These are phyloP conservation scores for Neoarthrinium moseri DNA, from an alignment of 2,329 filamentous ascomycete genomes.

Conservation along the genomic window DNA sequence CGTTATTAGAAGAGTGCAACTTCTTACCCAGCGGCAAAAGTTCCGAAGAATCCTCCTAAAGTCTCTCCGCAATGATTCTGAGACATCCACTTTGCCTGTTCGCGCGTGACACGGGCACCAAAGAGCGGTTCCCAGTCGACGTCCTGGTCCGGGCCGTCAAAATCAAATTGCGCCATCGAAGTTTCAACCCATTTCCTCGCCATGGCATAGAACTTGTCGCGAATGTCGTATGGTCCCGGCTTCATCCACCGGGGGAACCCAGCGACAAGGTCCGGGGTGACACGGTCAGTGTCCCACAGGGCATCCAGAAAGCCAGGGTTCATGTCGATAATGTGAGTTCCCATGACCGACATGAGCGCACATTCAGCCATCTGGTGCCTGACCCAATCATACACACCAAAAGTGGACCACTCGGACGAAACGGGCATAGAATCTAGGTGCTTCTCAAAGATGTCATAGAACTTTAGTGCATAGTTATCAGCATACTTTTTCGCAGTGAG, in stretches of 20 bases:
- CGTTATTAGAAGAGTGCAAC: too few relatives aligned
- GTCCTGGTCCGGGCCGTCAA: slow-evolving; percentile 12
- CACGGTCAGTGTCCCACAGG: slow-evolving; percentile 24
- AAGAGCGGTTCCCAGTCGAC: slow-evolving; percentile 26
- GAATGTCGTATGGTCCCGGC: slow-evolving; percentile 12
- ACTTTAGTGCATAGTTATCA: too few relatives aligned
- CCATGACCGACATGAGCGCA: slow-evolving; percentile 20
- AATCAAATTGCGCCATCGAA: slow-evolving; percentile 17
- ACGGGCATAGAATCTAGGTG: too few relatives aligned
- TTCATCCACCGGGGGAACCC: slow-evolving; percentile 22
- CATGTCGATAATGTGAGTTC: slow-evolving; percentile 19
- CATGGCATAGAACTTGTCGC: slow-evolving; percentile 16
- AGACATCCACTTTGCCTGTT: slow-evolving; percentile 17
- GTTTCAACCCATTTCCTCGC: slow-evolving; percentile 11
- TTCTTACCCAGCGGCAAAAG: slow-evolving; percentile 10
- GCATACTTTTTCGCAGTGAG: slow-evolving; percentile 11
- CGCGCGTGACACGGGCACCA: slow-evolving; percentile 21
- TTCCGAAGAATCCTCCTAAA: not conserved
- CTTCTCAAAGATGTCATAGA: too few relatives aligned
- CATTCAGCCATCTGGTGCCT: slow-evolving; percentile 19
- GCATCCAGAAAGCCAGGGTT: slow-evolving; percentile 22
- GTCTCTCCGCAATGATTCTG: slow-evolving; percentile 14
- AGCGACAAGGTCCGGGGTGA: slow-evolving; percentile 16
- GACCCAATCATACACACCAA: slow-evolving; percentile 18
- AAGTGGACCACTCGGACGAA: slow-evolving; percentile 19